Evolutionary conservation across 2,329 filamentous ascomycete genomes (phyloP), one percentile per base, ranked within the genome.

Genomic region (Cladorrhinum sp.): DNA sequence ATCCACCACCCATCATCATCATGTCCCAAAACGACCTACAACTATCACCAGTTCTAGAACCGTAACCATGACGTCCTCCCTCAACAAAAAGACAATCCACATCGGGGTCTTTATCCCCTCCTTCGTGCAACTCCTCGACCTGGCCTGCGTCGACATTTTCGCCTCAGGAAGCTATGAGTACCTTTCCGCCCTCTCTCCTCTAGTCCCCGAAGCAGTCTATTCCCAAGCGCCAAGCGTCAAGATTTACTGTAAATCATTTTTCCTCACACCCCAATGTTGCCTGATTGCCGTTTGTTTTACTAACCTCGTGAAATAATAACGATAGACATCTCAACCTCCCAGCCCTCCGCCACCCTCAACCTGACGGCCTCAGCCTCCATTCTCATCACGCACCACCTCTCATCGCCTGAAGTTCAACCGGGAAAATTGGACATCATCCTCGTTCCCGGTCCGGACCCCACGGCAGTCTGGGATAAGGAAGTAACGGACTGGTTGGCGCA

Each of bases 91-190:
- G n/a, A 67, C 62, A 2, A 66, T 83, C 61, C 75, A 70, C 48
- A 75, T 84, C 54, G 82, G 81, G 21, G 80, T 85, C 59, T 83
- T 82, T 68, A 72, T 83, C 54, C 80, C 81, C 1, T 63, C 66
- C 2, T 73, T 73, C 1, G 73, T 75, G 10, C 82, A 85, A 64
- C 69, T 82, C 8, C 77, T 84, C 18, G 82, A 85, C 68, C 66
- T 75, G 3, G 81, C 81, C 9, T 77, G 77, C 54, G 73, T 83
- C 57, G 81, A 84, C 69, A 71, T 83, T 55, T 74, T 85, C 18
- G 77, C 73, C 30, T 73, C 73, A 64, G 76, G 82, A 71, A 76
- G 75, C 60, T 71, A 75, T 60, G 74, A 79, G 54, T 83, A 83
- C 65, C 64, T 84, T 16, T 58, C 64, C 1, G 1, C 57, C 1